Conservation (phyloP, 768 basidiomycete species). For the Boletus tomentosulus region DNA sequence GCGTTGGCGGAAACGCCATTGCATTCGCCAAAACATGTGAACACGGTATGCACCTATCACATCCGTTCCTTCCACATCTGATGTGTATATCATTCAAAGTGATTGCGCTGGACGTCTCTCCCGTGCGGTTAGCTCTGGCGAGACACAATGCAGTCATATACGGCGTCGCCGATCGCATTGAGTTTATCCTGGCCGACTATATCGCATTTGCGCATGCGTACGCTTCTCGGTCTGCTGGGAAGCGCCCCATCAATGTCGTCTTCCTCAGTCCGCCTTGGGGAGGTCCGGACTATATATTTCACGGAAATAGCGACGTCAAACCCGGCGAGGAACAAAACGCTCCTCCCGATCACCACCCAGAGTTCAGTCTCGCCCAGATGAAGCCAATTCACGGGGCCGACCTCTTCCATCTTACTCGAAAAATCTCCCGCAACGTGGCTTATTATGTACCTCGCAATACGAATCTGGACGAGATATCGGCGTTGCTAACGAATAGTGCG, state of each 20-base stretch:
- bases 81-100: slow-evolving; percentile 46
- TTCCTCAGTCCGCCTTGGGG: slow-evolving; percentile 98
- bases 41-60: slow-evolving; percentile 54
- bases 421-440: slow-evolving; percentile 78
- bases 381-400: slow-evolving; percentile 79
- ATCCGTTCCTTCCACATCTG: background rate
- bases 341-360: slow-evolving; percentile 36
- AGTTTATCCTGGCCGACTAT: slow-evolving; percentile 88
- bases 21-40: slow-evolving; percentile 97
- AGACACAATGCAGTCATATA: slow-evolving; percentile 92
- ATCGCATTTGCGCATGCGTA: slow-evolving; percentile 67
- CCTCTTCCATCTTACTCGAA: slow-evolving; percentile 69
- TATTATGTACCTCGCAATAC: slow-evolving; percentile 88
- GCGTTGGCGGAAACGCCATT: slow-evolving; percentile 96
- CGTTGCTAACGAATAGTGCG: slow-evolving; percentile 32
- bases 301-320: slow-evolving; percentile 3
- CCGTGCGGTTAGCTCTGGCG: slow-evolving; percentile 81
- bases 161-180: slow-evolving; percentile 92
- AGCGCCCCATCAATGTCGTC: slow-evolving; percentile 75
- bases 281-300: slow-evolving; percentile 65
- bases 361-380: slow-evolving; percentile 69
- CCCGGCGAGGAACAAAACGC: background rate
- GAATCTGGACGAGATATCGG: slow-evolving; percentile 65
- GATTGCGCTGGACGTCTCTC: slow-evolving; percentile 87
- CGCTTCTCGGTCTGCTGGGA: slow-evolving; percentile 25